A percentile compares a stretch with the other conserved stretches of the same genome.
phyloP scores from a whole-genome alignment of 2,329 filamentous ascomycete genomes.

The Ophiostoma sp. region DNA sequence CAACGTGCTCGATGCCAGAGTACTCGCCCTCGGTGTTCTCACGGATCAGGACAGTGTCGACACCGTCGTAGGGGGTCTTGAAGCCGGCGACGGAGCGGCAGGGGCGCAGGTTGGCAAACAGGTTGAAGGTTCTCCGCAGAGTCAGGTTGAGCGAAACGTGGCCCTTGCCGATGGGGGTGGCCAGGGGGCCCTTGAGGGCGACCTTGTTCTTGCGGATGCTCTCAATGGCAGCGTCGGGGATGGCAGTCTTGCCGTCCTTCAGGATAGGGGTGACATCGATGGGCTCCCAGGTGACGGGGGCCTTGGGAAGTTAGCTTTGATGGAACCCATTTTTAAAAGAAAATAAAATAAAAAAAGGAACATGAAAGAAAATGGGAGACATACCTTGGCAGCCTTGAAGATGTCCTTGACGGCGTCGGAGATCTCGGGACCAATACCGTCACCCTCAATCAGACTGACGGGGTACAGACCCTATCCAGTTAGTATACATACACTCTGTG shows the following conservation, averaged over 20 bases:
- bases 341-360: not conserved
- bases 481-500: not conserved
- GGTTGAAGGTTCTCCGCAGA: conserved; percentile 97
- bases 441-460: conserved; percentile 96
- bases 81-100: conserved; percentile 95
- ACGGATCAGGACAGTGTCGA: conserved; percentile 95
- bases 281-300: conserved; percentile 93
- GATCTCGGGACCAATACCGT: conserved; percentile 98
- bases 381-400: conserved; percentile 87
- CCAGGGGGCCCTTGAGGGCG: conserved; percentile 94
- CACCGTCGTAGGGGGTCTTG: conserved; percentile 97
- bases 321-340: not conserved
- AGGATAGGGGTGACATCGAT: conserved; percentile 92
- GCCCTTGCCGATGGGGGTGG: conserved; percentile 96
- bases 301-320: conserved; percentile 45
- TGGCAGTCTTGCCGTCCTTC: conserved; percentile 92
- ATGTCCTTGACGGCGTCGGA: conserved; percentile 98
- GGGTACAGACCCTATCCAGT: conserved; percentile 76
- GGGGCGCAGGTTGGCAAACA: conserved; percentile 97
- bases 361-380: conserved; percentile 25
- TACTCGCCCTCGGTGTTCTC: conserved; percentile 99
- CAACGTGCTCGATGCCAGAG: conserved; percentile 97
- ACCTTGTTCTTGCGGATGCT: conserved; percentile 95
- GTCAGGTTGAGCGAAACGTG: conserved; percentile 99
- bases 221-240: conserved; percentile 85